Base-by-base conservation (phyloP, 2,329 filamentous ascomycete species). In the Penicillium polonicum region DNA sequence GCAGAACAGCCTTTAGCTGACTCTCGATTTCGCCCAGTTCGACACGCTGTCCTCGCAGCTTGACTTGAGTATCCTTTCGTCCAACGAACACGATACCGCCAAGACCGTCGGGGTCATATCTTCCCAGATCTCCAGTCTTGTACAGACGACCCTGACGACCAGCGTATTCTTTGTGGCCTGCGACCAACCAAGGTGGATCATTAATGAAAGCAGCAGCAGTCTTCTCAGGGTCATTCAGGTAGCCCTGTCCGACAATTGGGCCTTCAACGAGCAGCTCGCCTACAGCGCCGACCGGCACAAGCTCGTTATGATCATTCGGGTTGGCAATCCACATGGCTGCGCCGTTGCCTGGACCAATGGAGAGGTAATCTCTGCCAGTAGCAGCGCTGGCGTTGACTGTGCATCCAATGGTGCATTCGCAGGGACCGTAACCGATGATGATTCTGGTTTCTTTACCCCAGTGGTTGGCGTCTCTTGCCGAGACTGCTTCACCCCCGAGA, bases 191-290 rank as follows among this genome's bases (percentile, higher is more conserved):
- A 4, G 62, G 49, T 0, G 76, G 76, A 49, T 74, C 66, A 3
- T 75, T 60, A 25, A 77, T 72, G 52, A 78, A 78, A 5, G 68
- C 63, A 2, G 63, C 58, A 0, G 65, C 66, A 0, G 76, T 78
- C 59, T 75, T 76, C 10, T 66, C 70, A 0, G 66, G 66, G 39
- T 78, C 73, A 17, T 74, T 73, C 17, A 81, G 55, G 52, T 83
- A 83, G 1, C 79, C 80, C 38, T 73, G 70, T 4, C 74, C 79
- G 2, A 82, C 73, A 39, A 78, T 76, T 0, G 79, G 79, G 0
- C 80, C 80, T 62, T 79, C 78, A 13, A 81, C 68, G 8, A 80
- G 68, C 44, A 81, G 55, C 64, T 82, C 81, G 3, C 81, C 81
- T 1, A 78, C 72, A 7, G 72, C 73, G 10, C 80, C 80, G 4